Percentiles rank a stretch among this genome's conserved stretches.
Conservation (phyloP, 352 stramenopile genomes). For the Phytophthora vignae region DNA sequence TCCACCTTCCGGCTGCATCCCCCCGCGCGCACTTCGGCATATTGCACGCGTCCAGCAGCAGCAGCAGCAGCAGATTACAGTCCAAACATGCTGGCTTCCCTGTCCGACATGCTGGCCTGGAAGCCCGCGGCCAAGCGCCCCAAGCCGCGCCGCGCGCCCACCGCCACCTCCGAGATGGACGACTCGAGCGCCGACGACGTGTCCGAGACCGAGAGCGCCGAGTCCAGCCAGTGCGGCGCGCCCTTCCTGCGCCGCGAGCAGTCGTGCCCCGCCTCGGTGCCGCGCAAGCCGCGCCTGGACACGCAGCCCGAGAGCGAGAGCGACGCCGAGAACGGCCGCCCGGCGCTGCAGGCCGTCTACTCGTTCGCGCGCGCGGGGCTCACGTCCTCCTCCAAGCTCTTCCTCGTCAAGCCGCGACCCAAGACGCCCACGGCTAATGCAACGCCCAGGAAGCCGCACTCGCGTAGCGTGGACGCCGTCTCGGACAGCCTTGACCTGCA, state of each 20-base stretch:
- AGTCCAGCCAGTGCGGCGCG: constrained; percentile 36
- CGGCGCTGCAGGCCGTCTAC: constrained; percentile 49
- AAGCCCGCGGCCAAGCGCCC: constrained; percentile 31
- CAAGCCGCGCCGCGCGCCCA: constrained; percentile 42
- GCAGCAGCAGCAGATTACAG: not conserved
- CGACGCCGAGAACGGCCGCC: constrained; percentile 27
- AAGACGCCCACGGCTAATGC: not conserved
- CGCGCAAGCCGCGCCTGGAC: constrained; percentile 23
- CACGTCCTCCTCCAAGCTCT: constrained; percentile 53
- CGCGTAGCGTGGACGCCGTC: constrained; percentile 52
- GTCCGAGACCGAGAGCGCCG: constrained; percentile 70
- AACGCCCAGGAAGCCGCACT: constrained; percentile 36
- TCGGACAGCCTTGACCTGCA: constrained; percentile 49
- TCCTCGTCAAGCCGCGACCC: constrained; percentile 46
- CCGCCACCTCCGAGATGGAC: constrained; percentile 52
- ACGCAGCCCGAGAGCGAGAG: constrained; percentile 40
- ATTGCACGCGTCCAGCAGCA: constrained; percentile 15
- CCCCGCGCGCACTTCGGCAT: constrained; percentile 20
- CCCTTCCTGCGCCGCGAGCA: constrained; percentile 32
- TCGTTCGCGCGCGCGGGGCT: constrained; percentile 65
- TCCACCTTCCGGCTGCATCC: constrained; percentile 30
- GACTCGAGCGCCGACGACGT: constrained; percentile 45
- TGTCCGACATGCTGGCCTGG: constrained; percentile 48
- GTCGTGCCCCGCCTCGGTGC: constrained; percentile 33
- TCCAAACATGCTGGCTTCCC: constrained; percentile 38